Conservation (phyloP, 2,329 filamentous ascomycete species). For the Podosphaera fusca region DNA sequence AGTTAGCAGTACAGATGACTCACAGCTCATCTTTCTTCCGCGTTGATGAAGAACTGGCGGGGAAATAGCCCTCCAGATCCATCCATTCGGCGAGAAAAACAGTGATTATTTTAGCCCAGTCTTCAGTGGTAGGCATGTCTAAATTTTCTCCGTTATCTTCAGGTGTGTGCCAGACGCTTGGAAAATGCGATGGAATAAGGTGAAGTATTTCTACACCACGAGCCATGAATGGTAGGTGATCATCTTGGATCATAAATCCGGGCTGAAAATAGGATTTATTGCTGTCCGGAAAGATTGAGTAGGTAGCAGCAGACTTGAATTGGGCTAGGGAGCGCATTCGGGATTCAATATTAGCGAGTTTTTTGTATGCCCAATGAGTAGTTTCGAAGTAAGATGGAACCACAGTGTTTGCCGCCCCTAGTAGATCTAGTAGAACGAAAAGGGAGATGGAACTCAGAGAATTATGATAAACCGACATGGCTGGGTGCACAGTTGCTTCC, state of each 20-base stretch:
- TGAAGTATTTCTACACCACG: constrained; percentile 77
- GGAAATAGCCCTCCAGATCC: constrained; percentile 32
- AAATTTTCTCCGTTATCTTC: constrained; percentile 67
- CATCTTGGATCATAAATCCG: constrained; percentile 44
- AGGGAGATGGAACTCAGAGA: constrained; percentile 60
- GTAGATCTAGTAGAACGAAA: constrained; percentile 76
- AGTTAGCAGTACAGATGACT: constrained; percentile 8
- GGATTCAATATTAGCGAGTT: constrained; percentile 49
- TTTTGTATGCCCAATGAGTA: constrained; percentile 81
- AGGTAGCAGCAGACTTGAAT: constrained; percentile 34
- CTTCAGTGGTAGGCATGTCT: constrained; percentile 54
- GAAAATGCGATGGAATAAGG: constrained; percentile 68
- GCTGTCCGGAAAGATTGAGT: constrained; percentile 43
- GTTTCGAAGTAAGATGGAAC: constrained; percentile 74
- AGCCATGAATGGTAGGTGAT: constrained; percentile 76
- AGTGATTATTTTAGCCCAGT: constrained; percentile 69
- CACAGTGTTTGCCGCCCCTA: constrained; percentile 43
- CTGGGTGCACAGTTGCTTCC: constrained; percentile 46
- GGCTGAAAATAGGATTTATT: constrained; percentile 29
- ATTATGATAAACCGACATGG: constrained; percentile 51
- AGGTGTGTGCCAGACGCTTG: constrained; percentile 65
- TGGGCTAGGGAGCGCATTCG: constrained; percentile 44
- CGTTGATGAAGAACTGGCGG: constrained; percentile 5
- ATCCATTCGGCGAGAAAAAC: constrained; percentile 85
- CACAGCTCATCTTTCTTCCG: constrained; percentile 15